Conservation (phyloP, 352 stramenopile genomes). For the Globisporangium alternatum region DNA sequence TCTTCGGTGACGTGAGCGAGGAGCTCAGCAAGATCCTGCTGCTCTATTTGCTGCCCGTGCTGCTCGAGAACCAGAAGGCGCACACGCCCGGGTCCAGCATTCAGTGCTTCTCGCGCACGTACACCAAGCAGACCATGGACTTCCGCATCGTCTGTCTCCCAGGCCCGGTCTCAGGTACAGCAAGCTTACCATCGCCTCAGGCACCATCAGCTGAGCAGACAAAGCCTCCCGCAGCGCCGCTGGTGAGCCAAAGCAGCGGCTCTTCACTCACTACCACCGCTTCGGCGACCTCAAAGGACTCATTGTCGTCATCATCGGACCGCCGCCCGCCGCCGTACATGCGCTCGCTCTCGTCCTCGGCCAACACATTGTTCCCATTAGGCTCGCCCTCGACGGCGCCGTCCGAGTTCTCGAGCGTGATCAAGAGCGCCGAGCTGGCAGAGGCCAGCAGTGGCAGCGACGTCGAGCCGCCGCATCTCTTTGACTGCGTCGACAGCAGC, state of each 20-base stretch:
- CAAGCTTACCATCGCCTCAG: neutral
- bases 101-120: constrained; percentile 56
- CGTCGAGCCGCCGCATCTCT: constrained; percentile 41
- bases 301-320: neutral
- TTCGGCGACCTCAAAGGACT: neutral
- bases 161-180: neutral
- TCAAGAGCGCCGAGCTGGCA: constrained; percentile 7
- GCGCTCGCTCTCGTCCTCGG: constrained; percentile 19
- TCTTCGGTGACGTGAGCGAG: constrained; percentile 49
- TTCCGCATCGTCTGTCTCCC: constrained; percentile 38
- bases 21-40: constrained; percentile 57
- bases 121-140: constrained; percentile 60
- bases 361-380: constrained; percentile 5
- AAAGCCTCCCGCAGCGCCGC: neutral
- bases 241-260: neutral
- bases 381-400: neutral
- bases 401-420: constrained; percentile 12
- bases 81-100: constrained; percentile 22
- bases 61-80: constrained; percentile 33
- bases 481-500: constrained; percentile 59
- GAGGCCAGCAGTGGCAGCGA: constrained; percentile 5
- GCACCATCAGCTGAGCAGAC: neutral
- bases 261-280: neutral
- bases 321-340: constrained; percentile 11
- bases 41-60: constrained; percentile 48